Base-by-base conservation (phyloP, 139 green algal genomes). In the Pedinophyceae sp. region DNA sequence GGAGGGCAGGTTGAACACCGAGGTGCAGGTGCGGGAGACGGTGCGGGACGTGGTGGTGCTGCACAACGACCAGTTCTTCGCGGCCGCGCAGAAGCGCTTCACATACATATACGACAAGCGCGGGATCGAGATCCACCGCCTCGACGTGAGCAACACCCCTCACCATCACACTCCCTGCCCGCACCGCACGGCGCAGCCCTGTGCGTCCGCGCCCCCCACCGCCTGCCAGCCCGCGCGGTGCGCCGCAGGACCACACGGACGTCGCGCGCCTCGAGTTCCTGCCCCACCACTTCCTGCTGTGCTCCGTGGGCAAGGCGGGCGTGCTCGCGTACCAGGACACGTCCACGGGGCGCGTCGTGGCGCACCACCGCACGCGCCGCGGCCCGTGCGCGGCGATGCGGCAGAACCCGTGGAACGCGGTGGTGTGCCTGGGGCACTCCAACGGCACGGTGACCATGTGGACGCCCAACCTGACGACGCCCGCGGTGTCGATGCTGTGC, bases 41-140 rank as follows among this genome's bases (percentile, higher is more conserved):
- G 67, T 77, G 25, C 71, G 75, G 27, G 86, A 92, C 53, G 83
- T 92, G 3, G 62, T 55, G 4, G 91, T 97, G 49, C 71, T 99
- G 54, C 91, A 99, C 84, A 97, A 93, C 62, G 82, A 96, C 57
- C 65, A 67, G 13, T 96, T 96, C 63, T 99, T 93, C 59, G 91
- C 91, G 16, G 84, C 74, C 4, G 91, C 91, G 15, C 89, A 97
- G 73, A 57, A 54, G 27, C 80, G 73, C 59, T 87, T 95, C 57
- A 77, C 85, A 17, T 99, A 95, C 73, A 91, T 99, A 3, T 99
- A 99, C 55, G 89, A 99, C 74, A 91, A 94, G 66, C 64, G 85
- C 0, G 91, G 91, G 16, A 60, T 95, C 25, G 91, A 99, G 75
- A 61, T 99, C 27, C 91, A 99, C 70, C 89, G 89, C 66, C 71